phyloP scores from a whole-genome alignment of 345 rosid species.

The Salix udensis region DNA sequence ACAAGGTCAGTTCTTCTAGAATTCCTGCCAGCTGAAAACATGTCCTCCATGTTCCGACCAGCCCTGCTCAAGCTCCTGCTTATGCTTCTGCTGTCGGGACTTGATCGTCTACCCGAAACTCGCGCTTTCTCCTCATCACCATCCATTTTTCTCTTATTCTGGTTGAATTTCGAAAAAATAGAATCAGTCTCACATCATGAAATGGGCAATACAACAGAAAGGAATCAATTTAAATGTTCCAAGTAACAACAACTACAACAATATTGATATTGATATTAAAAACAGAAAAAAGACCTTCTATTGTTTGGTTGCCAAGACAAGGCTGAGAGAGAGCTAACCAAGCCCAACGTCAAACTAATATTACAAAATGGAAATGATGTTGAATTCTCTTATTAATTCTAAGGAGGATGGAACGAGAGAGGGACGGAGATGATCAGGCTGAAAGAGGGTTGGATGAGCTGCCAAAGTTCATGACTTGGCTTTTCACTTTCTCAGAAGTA shows the following conservation, averaged over 20 bases:
- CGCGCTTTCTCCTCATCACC: conserved; percentile 26
- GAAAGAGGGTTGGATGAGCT: not conserved
- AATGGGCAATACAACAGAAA: not conserved
- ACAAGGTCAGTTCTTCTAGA: conserved; percentile 48
- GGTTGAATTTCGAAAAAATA: not conserved
- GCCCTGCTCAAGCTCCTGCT: conserved; percentile 58
- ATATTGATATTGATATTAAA: not conserved
- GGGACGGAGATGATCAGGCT: not conserved
- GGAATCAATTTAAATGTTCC: not conserved
- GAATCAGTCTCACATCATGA: not conserved
- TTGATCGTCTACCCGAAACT: conserved; percentile 27
- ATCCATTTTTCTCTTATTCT: conserved; percentile 27
- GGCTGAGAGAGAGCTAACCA: not conserved
- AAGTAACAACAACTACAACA: not conserved
- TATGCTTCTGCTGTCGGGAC: conserved; percentile 28
- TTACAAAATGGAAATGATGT: not conserved
- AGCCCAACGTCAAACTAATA: not conserved
- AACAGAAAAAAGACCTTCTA: not conserved
- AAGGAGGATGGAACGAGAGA: not conserved
- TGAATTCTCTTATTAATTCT: not conserved
- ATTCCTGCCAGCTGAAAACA: conserved; percentile 40
- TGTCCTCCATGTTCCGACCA: conserved; percentile 61
- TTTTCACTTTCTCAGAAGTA: not conserved
- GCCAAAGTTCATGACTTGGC: not conserved
- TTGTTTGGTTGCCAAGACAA: not conserved